A percentile compares a stretch with the other conserved stretches of the same genome.
Evolutionary conservation across 352 stramenopile species (phyloP).

Genomic region (Pythium diclinum): DNA sequence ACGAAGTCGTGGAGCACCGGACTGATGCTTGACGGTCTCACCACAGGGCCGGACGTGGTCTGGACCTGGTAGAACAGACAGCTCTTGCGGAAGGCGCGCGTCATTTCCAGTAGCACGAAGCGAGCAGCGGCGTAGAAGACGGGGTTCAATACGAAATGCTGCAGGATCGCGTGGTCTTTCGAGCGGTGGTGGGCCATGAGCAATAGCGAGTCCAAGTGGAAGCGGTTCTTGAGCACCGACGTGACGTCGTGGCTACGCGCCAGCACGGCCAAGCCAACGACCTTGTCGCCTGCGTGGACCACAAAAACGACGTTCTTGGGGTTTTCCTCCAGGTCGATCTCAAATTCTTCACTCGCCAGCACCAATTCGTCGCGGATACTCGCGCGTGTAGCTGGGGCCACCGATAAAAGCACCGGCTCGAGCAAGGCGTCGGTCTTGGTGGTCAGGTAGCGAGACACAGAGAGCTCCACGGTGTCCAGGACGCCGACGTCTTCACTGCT

Average conservation of each 20-base stretch:
- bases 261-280: conserved; percentile 30
- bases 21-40: conserved; percentile 24
- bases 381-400: not conserved
- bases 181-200: conserved; percentile 47
- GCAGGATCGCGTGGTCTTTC: conserved; percentile 45
- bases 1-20: conserved; percentile 56
- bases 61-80: conserved; percentile 37
- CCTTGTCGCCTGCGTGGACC: conserved; percentile 22
- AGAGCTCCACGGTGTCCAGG: conserved; percentile 23
- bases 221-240: conserved; percentile 32
- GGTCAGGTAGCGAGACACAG: not conserved
- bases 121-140: conserved; percentile 43
- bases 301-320: conserved; percentile 42
- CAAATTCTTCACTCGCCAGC: conserved; percentile 28
- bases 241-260: conserved; percentile 29
- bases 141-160: conserved; percentile 49
- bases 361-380: conserved; percentile 26
- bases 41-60: conserved; percentile 17
- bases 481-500: conserved; percentile 21
- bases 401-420: conserved; percentile 3
- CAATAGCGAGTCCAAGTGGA: conserved; percentile 47
- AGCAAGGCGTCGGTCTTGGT: not conserved
- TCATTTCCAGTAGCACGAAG: conserved; percentile 53
- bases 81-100: conserved; percentile 44
- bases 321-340: conserved; percentile 50